Evolutionary conservation across 164 flowering plant genomes (phyloP).

Genomic region (Vitis amurensis): DNA sequence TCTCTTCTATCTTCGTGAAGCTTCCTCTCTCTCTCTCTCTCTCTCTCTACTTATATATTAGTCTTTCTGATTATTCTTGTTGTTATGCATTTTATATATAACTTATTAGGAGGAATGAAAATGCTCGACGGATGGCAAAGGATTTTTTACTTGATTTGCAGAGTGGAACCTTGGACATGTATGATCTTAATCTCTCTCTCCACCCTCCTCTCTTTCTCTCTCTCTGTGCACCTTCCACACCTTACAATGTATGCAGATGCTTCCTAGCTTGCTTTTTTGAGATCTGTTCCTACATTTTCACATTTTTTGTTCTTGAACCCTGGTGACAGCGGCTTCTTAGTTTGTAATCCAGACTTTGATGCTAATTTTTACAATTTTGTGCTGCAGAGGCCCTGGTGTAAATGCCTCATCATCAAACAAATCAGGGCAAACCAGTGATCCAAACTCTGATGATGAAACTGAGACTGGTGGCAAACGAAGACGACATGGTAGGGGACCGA

Average conservation of each 20-base stretch:
- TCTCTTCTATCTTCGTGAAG: no score
- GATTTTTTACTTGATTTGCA: conserved; percentile 85
- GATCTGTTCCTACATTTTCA: no score
- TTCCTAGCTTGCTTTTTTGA: no score
- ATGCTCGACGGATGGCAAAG: conserved; percentile 69
- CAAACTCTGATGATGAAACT: conserved; percentile 81
- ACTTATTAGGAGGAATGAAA: conserved; percentile 81
- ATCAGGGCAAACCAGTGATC: conserved; percentile 71
- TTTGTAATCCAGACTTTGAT: no score
- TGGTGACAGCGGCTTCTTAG: no score
- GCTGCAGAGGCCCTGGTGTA: conserved; percentile 77
- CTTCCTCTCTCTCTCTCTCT: no score
- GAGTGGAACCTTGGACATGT: conserved; percentile 86
- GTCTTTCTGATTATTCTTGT: no score
- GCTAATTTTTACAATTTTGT: conserved; percentile 4
- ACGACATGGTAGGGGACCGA: conserved; percentile 60
- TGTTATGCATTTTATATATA: no score
- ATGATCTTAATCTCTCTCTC: conserved; percentile 21
- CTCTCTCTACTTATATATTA: no score
- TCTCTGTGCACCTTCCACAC: conserved; percentile 87
- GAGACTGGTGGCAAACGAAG: conserved; percentile 74
- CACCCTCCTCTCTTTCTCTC: conserved; percentile 27
- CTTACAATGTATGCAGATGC: conserved; percentile 53
- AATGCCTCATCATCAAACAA: conserved; percentile 52
- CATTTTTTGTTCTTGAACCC: no score